Conservation (phyloP, 306 rosid genomes). For the Herpetospermum pedunculosum region DNA sequence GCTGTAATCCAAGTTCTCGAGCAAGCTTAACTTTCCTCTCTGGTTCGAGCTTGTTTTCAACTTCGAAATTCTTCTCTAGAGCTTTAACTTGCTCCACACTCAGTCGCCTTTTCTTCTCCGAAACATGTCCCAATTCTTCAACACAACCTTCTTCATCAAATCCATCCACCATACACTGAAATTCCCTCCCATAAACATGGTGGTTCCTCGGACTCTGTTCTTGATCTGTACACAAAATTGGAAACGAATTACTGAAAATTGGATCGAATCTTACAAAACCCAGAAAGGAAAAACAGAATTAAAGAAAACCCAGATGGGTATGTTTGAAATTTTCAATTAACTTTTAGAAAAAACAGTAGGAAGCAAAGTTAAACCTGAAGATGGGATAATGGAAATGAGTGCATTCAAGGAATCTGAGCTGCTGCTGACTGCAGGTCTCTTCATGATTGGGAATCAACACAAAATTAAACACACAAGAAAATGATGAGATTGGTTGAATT, state of each 20-base stretch:
- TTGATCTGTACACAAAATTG: constrained; percentile 15
- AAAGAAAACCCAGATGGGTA: constrained; percentile 3
- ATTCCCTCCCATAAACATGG: constrained; percentile 41
- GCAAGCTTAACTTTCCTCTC: constrained; percentile 82
- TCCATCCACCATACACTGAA: constrained; percentile 60
- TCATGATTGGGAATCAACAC: constrained; percentile 21
- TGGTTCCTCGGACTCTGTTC: constrained; percentile 11
- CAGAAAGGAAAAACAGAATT: neutral
- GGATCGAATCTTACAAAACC: neutral
- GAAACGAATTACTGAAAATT: neutral
- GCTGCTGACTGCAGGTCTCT: constrained; percentile 21
- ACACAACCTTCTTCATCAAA: constrained; percentile 70
- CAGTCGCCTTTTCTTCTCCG: constrained; percentile 75
- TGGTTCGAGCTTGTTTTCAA: constrained; percentile 93
- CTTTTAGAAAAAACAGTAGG: too few relatives aligned
- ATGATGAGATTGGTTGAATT: neutral
- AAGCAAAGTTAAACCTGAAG: constrained; percentile 53
- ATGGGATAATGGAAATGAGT: constrained; percentile 31
- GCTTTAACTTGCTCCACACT: constrained; percentile 88
- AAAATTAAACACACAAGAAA: neutral
- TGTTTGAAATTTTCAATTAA: too few relatives aligned
- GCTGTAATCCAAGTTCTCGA: constrained; percentile 83
- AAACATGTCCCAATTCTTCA: constrained; percentile 41
- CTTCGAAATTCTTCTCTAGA: constrained; percentile 89
- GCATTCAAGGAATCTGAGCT: constrained; percentile 32